Evolutionary conservation across 768 basidiomycete species (phyloP).

Genomic region (Tubosaeta sp.): DNA sequence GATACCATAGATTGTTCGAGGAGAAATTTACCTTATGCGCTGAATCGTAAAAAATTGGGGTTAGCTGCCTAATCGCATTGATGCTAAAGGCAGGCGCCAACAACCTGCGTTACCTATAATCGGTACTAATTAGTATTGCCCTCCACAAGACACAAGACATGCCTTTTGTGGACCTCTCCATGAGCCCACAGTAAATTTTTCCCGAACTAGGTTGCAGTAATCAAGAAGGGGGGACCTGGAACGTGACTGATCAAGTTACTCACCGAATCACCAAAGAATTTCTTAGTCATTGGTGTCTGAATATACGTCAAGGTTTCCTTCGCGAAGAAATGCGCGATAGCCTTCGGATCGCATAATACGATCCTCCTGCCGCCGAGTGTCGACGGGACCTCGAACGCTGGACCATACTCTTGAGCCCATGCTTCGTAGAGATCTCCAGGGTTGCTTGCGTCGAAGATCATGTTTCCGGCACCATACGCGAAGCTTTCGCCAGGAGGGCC

Average conservation of each 20-base stretch:
- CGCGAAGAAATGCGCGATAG: constrained; percentile 14
- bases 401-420: constrained; percentile 22
- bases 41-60: constrained; percentile 38
- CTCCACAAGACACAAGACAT: background rate
- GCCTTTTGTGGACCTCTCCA: constrained; percentile 47
- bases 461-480: constrained; percentile 16
- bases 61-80: constrained; percentile 33
- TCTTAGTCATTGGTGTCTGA: constrained; percentile 32
- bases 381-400: constrained; percentile 13
- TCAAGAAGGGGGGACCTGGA: no score
- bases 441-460: background rate
- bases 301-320: constrained; percentile 34
- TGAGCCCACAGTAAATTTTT: constrained; percentile 30
- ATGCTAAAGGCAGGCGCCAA: constrained; percentile 38
- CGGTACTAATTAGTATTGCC: no score
- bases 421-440: constrained; percentile 15
- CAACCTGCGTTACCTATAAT: constrained; percentile 36
- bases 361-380: constrained; percentile 9
- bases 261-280: constrained; percentile 25
- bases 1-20: no score
- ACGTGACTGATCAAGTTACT: no score
- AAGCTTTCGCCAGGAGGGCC: constrained; percentile 19
- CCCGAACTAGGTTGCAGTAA: constrained; percentile 22
- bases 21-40: constrained; percentile 43
- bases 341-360: constrained; percentile 39